Evolutionary conservation across 345 rosid genomes (phyloP).

Genomic region (Firmiana major): DNA sequence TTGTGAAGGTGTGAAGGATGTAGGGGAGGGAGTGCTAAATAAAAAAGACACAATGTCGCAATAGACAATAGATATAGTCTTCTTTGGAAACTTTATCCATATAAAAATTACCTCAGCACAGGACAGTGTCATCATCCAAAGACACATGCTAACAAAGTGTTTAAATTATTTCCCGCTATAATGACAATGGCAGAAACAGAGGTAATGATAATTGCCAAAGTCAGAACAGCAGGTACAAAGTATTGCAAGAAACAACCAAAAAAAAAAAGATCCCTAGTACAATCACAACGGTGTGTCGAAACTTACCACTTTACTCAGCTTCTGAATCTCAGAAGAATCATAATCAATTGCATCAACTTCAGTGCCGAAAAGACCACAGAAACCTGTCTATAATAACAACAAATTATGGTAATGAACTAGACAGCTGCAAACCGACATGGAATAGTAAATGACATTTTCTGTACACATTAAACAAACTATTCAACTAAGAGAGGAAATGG

Average conservation of each 20-base stretch:
- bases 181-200: background rate
- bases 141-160: background rate
- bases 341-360: constrained; percentile 84
- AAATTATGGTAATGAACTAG: constrained; percentile 20
- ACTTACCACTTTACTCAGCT: constrained; percentile 60
- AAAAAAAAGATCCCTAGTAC: background rate
- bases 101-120: background rate
- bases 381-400: constrained; percentile 57
- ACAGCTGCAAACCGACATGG: constrained; percentile 6
- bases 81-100: constrained; percentile 2
- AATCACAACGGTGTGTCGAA: background rate
- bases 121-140: background rate
- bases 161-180: background rate
- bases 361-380: constrained; percentile 68
- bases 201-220: background rate
- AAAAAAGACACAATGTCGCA: background rate
- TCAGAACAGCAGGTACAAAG: background rate
- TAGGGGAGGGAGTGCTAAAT: background rate
- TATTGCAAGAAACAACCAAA: background rate
- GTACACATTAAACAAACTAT: background rate
- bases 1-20: background rate
- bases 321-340: constrained; percentile 49
- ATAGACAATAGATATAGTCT: background rate
- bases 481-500: constrained; percentile 1
- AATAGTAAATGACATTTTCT: background rate